These are phyloP conservation scores for Termitomyces bulborhizus DNA, from an alignment of 768 basidiomycete genomes.

Conservation along the genomic window DNA sequence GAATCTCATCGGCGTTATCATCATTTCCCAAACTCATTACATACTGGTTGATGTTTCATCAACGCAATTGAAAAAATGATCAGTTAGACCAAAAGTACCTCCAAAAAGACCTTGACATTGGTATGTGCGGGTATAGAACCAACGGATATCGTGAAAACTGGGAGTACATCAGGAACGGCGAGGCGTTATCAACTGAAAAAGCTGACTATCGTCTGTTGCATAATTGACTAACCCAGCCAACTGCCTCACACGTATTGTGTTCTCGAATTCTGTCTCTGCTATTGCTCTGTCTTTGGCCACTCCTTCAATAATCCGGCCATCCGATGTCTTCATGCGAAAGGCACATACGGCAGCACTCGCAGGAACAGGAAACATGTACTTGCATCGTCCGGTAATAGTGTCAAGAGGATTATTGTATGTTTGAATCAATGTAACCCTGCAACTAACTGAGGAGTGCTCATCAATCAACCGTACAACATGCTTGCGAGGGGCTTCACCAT, in stretches of 20 bases:
- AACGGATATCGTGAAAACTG: constrained; percentile 55
- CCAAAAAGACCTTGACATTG: constrained; percentile 33
- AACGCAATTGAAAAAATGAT: not conserved
- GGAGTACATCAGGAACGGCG: not conserved
- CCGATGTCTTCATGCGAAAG: constrained; percentile 41
- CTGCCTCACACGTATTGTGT: constrained; percentile 33
- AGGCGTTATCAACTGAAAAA: not conserved
- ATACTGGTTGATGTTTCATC: constrained; percentile 26
- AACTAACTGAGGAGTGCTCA: constrained; percentile 20
- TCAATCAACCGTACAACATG: not conserved
- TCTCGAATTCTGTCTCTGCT: constrained; percentile 34
- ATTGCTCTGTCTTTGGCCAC: constrained; percentile 40
- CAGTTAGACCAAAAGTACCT: constrained; percentile 25
- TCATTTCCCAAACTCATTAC: constrained; percentile 49
- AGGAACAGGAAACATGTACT: constrained; percentile 58
- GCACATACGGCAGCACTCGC: constrained; percentile 47
- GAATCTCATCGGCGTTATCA: constrained; percentile 38
- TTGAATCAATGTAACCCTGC: constrained; percentile 36
- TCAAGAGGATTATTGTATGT: constrained; percentile 32
- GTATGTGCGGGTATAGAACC: constrained; percentile 41
- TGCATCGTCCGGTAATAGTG: constrained; percentile 34
- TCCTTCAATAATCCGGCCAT: constrained; percentile 37
- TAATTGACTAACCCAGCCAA: constrained; percentile 40
- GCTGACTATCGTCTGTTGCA: constrained; percentile 47
- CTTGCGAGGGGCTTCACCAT: constrained; percentile 25